These are phyloP conservation scores for Diplodia seriata DNA, from an alignment of 2,329 filamentous ascomycete genomes.

Conservation along the genomic window DNA sequence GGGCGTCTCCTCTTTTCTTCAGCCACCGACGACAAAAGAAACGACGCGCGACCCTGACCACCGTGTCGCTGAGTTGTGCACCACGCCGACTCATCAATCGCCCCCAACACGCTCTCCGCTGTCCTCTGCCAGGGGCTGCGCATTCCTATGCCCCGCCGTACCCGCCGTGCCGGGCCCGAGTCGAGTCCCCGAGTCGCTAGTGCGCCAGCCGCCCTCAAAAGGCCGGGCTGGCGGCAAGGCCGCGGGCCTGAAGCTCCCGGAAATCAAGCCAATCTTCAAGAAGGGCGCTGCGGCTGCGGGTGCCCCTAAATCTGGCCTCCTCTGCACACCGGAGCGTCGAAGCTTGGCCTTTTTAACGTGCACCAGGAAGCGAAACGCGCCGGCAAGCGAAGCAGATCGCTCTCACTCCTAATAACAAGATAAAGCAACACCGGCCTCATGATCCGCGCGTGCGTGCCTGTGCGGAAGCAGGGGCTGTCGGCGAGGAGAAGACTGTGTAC, in stretches of 20 bases:
- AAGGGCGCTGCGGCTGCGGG: neutral
- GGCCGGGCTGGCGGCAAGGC: neutral
- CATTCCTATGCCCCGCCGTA: constrained; percentile 22
- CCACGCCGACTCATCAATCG: neutral
- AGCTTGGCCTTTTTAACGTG: constrained; percentile 13
- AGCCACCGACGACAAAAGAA: constrained; percentile 27
- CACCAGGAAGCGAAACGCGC: constrained; percentile 22
- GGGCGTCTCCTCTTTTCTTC: constrained; percentile 27
- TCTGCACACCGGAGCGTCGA: neutral
- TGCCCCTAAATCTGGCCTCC: constrained; percentile 12
- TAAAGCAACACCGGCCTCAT: constrained; percentile 16
- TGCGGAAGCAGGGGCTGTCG: constrained; percentile 26
- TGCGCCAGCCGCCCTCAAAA: constrained; percentile 3
- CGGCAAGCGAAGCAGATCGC: constrained; percentile 25
- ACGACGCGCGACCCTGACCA: neutral
- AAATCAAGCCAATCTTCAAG: constrained; percentile 16
- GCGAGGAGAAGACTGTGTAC: constrained; percentile 17
- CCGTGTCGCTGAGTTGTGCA: neutral
- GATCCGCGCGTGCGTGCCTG: constrained; percentile 18
- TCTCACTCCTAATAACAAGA: constrained; percentile 25
- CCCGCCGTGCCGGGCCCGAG: constrained; percentile 5
- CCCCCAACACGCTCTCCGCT: neutral
- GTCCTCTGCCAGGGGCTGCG: constrained; percentile 19
- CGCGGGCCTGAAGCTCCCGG: constrained; percentile 13
- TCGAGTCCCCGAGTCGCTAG: constrained; percentile 12